A percentile compares a stretch with the other conserved stretches of the same genome.
Conservation (phyloP, 1,284 basidiomycete species). For the Austroboletus sp. region DNA sequence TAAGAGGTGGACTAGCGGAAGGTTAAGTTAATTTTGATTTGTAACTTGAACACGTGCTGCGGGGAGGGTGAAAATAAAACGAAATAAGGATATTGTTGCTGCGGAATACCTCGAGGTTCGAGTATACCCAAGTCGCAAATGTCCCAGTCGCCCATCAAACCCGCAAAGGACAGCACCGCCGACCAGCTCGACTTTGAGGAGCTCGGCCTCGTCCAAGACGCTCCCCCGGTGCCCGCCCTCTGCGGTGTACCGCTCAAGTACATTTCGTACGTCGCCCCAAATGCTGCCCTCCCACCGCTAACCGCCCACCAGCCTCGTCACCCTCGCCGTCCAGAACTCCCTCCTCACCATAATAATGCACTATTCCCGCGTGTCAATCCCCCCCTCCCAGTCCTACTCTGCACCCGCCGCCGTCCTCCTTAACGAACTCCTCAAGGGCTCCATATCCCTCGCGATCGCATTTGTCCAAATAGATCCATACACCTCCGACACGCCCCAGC, state of each 20-base stretch:
- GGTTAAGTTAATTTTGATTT: background rate
- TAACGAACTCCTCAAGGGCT: slow-evolving; percentile 87
- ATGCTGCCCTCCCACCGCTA: too few relatives aligned
- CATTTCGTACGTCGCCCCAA: slow-evolving; percentile 58
- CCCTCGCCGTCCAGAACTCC: slow-evolving; percentile 90
- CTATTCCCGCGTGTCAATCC: slow-evolving; percentile 81
- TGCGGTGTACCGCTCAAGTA: slow-evolving; percentile 73
- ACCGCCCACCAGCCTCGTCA: slow-evolving; percentile 59
- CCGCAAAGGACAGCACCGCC: slow-evolving; percentile 34
- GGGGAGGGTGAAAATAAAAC: slow-evolving; percentile 22
- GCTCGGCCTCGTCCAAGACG: slow-evolving; percentile 41
- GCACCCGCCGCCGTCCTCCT: slow-evolving; percentile 88
- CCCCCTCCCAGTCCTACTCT: slow-evolving; percentile 75
- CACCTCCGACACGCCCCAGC: slow-evolving; percentile 27
- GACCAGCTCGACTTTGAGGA: slow-evolving; percentile 45
- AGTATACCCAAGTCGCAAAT: slow-evolving; percentile 24
- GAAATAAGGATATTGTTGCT: slow-evolving; percentile 11
- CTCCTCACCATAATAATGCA: slow-evolving; percentile 88
- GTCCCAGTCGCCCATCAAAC: slow-evolving; percentile 18
- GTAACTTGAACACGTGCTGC: slow-evolving; percentile 15
- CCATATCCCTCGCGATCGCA: slow-evolving; percentile 67
- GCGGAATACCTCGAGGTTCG: slow-evolving; percentile 2
- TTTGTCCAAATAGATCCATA: slow-evolving; percentile 40
- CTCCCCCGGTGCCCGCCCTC: slow-evolving; percentile 45
- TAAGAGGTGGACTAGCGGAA: too few relatives aligned